Conservation (phyloP, 2,329 filamentous ascomycete genomes). For the Fusarium camptoceras region DNA sequence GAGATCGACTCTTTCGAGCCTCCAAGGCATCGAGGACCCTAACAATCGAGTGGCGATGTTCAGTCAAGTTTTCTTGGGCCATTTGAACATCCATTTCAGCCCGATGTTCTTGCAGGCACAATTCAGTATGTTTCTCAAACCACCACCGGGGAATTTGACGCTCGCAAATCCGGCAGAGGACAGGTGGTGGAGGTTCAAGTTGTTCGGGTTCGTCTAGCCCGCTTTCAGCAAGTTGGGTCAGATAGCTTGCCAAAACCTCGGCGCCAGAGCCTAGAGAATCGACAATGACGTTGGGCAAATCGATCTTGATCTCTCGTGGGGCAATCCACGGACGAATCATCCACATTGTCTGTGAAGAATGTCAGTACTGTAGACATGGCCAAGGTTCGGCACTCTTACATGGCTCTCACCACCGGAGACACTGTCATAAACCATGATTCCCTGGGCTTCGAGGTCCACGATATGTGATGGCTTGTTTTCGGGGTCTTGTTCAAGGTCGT, state of each 20-base stretch:
- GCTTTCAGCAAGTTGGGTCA: conserved; percentile 88
- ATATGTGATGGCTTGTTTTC: conserved; percentile 56
- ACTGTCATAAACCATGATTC: conserved; percentile 97
- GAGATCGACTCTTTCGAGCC: conserved; percentile 75
- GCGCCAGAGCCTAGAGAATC: conserved; percentile 95
- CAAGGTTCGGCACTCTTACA: conserved; percentile 66
- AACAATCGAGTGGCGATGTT: conserved; percentile 94
- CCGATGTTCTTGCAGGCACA: conserved; percentile 94
- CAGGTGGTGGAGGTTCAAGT: conserved; percentile 85
- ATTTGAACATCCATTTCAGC: conserved; percentile 99
- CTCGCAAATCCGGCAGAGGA: conserved; percentile 96
- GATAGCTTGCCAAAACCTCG: conserved; percentile 92
- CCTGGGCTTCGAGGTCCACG: conserved; percentile 91
- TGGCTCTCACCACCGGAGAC: conserved; percentile 88
- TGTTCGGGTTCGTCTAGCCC: conserved; percentile 79
- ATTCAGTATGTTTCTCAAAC: conserved; percentile 99
- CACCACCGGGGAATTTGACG: conserved; percentile 98
- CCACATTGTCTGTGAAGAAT: conserved; percentile 86
- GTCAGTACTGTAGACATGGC: conserved; percentile 44
- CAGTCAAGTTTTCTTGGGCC: conserved; percentile 89
- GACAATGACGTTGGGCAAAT: conserved; percentile 88
- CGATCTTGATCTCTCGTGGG: conserved; percentile 93
- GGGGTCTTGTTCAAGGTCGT: conserved; percentile 54
- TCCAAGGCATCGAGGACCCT: conserved; percentile 94
- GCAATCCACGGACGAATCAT: conserved; percentile 94